Conservation (phyloP, 2,329 filamentous ascomycete genomes). For the Akanthomyces dipterigenus region DNA sequence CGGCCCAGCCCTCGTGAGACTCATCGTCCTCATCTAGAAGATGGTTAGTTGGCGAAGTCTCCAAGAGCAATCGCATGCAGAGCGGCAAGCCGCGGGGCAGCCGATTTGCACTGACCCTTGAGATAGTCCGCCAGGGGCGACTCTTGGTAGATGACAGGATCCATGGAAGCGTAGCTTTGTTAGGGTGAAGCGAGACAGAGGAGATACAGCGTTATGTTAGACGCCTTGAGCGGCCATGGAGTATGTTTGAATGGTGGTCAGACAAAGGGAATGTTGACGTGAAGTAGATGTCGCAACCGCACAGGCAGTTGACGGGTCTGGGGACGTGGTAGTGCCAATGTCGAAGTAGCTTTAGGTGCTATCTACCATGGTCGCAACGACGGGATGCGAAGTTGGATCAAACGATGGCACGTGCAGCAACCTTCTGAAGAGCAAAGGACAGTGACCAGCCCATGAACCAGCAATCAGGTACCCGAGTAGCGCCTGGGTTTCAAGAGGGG, state of each 20-base stretch:
- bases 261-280: conserved; percentile 6
- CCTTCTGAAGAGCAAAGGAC: background rate
- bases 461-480: conserved; percentile 2
- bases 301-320: conserved; percentile 1
- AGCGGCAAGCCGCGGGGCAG: background rate
- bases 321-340: background rate
- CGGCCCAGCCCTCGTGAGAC: conserved; percentile 40
- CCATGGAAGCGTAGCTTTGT: conserved; percentile 49
- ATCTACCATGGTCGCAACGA: conserved; percentile 2
- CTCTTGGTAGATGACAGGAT: conserved; percentile 79
- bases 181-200: background rate
- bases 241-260: background rate
- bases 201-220: background rate
- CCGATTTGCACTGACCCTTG: conserved; percentile 55
- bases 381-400: background rate
- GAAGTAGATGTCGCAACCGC: background rate
- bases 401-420: background rate
- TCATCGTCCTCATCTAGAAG: conserved; percentile 39
- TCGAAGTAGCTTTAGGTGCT: background rate
- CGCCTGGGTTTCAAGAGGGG: background rate
- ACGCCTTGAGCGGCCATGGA: background rate
- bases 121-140: conserved; percentile 85
- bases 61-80: background rate
- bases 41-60: conserved; percentile 6
- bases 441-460: background rate